Evolutionary conservation across 352 stramenopile genomes (phyloP).

Genomic region (Pythium brachiatum): DNA sequence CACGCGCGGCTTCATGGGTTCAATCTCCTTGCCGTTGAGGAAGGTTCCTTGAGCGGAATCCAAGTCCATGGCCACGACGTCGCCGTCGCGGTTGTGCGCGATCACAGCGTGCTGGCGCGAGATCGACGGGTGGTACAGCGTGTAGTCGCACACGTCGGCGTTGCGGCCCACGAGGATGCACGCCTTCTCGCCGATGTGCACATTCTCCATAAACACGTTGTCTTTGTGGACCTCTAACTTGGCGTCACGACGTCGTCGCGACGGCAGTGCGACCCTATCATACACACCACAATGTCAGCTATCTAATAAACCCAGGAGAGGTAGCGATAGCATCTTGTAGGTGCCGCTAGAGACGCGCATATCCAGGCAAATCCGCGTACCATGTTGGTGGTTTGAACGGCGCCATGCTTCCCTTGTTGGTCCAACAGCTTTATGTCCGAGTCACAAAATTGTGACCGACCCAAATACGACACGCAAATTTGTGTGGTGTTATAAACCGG

Average conservation of each 20-base stretch:
- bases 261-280: conserved; percentile 49
- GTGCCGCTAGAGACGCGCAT: not conserved
- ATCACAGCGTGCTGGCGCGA: conserved; percentile 79
- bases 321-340: not conserved
- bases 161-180: conserved; percentile 79
- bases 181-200: conserved; percentile 46
- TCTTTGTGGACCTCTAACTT: conserved; percentile 55
- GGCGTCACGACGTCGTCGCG: conserved; percentile 40
- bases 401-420: conserved; percentile 15
- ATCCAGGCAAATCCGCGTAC: conserved; percentile 15
- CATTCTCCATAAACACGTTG: conserved; percentile 37
- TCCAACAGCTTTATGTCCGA: not conserved
- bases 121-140: conserved; percentile 76
- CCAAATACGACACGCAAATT: not conserved
- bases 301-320: not conserved
- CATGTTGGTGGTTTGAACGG: conserved; percentile 31
- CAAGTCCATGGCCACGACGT: conserved; percentile 69
- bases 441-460: not conserved
- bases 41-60: conserved; percentile 84
- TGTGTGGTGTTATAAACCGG: not conserved
- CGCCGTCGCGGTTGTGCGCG: conserved; percentile 55
- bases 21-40: conserved; percentile 67
- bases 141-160: conserved; percentile 67
- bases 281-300: not conserved
- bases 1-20: conserved; percentile 36